Base-by-base conservation (phyloP, 1,139 yeast genomes). In the Blastobotrys buckinghamii region DNA sequence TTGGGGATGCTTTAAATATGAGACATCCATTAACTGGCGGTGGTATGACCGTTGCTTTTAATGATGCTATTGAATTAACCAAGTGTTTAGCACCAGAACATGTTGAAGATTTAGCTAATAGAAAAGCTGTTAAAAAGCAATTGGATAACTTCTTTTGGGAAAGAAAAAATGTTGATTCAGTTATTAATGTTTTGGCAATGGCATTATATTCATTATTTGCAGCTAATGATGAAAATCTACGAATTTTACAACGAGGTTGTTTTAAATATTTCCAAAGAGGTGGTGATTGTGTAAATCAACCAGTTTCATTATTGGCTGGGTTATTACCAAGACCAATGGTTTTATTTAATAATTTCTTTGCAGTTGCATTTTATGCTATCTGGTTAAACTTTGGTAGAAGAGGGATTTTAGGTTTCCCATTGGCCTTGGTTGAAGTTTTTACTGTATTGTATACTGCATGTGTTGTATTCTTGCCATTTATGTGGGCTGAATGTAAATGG, bases 21-120 rank as follows among this genome's bases (percentile, higher is more conserved):
- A 79, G 99, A 64, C 99, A 92, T 66, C 99, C 99, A 17, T 76
- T 92, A 55, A 92, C 98, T 1, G 99, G 99, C 42, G 98, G 98
- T 52, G 99, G 99, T 53, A 92, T 92, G 99, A 90, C 97, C 10
- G 98, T 92, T 40, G 97, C 97, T 0, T 73, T 94, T 53, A 85
- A 82, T 63, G 99, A 92, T 64, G 92, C 90, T 6, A 88, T 76
- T 16, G 65, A 84, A 52, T 70, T 85, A 58, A 77, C 85, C 24
- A 75, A 74, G 54, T 68, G 83, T 35, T 70, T 88, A 44, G 34
- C 45, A 34, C 79, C 84, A 43, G 64, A 74, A 45, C 57, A 72
- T 45, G 81, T 84, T 15, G 81, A 77, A 19, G 82, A 80, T 52
- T 74, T 92, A 42, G 66, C 64, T 26, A 84, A 88, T 63, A 74